These are phyloP conservation scores for Gentiana dahurica DNA, from an alignment of 257 asterid genomes.

Conservation along the genomic window DNA sequence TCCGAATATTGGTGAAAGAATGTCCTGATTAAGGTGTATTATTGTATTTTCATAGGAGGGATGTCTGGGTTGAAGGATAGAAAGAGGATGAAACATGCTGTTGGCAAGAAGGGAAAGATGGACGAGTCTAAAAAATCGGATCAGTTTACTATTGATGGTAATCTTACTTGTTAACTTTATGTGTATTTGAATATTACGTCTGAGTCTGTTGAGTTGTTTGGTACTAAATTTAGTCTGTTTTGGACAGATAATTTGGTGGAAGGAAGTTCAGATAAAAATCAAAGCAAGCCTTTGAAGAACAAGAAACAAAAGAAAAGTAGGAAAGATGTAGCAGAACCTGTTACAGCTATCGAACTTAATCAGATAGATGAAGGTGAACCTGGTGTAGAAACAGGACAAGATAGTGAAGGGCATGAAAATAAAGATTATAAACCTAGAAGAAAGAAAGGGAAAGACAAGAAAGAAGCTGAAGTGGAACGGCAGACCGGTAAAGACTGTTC, in stretches of 20 bases:
- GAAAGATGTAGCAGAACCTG: too few species aligned
- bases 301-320: too few species aligned
- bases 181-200: too few species aligned
- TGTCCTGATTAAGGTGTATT: not conserved
- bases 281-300: too few species aligned
- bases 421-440: conserved; percentile 22
- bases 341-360: too few species aligned
- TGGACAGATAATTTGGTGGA: too few species aligned
- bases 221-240: too few species aligned
- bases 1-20: not conserved
- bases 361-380: not conserved
- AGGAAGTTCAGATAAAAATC: too few species aligned
- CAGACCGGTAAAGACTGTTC: conserved; percentile 18
- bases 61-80: conserved; percentile 8
- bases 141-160: conserved; percentile 22
- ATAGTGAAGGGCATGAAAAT: conserved; percentile 14
- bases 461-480: not conserved
- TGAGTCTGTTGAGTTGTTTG: too few species aligned
- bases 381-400: conserved; percentile 13
- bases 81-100: conserved; percentile 16
- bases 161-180: not conserved
- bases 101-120: conserved; percentile 11
- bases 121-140: conserved; percentile 11
- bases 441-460: conserved; percentile 29
- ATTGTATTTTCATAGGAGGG: too few species aligned